Evolutionary conservation across 441 rosid genomes (phyloP).

Genomic region (Mallotus japonicus): DNA sequence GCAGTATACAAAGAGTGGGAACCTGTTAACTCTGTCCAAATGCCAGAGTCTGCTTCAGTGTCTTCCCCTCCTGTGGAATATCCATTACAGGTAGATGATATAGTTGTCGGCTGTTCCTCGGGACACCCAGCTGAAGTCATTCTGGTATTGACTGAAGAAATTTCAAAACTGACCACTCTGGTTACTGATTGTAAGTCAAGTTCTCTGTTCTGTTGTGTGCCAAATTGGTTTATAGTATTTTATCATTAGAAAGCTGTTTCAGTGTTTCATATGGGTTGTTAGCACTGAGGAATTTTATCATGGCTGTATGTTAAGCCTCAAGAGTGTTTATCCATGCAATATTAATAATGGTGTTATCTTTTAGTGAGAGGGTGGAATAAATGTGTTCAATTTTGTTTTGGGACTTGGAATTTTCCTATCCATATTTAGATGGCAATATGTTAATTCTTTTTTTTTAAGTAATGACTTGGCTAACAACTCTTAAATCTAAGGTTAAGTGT

Average conservation of each 20-base stretch:
- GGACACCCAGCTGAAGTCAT: constrained; percentile 75
- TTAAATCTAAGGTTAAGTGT: not conserved
- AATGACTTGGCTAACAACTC: not conserved
- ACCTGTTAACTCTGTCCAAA: constrained; percentile 46
- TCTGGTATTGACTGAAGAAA: constrained; percentile 49
- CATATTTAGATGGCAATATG: not conserved
- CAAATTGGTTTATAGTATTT: constrained; percentile 22
- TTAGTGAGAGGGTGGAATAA: not conserved
- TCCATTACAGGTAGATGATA: constrained; percentile 28
- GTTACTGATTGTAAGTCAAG: constrained; percentile 57
- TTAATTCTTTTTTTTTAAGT: not conserved
- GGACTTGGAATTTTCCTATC: not conserved
- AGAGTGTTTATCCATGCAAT: not conserved
- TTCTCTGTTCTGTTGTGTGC: constrained; percentile 3
- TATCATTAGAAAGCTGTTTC: constrained; percentile 15
- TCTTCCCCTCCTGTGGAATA: constrained; percentile 37
- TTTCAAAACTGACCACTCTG: constrained; percentile 39
- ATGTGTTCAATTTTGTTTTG: not conserved
- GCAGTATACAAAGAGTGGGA: constrained; percentile 60
- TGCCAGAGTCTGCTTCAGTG: constrained; percentile 39
- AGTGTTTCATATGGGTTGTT: not conserved
- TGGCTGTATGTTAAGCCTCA: not conserved
- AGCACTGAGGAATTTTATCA: not conserved
- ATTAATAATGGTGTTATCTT: not conserved
- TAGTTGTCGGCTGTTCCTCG: constrained; percentile 51